Percentiles rank a stretch among this genome's conserved stretches.
These are phyloP conservation scores for Scedosporium minutisporum DNA, from an alignment of 2,329 filamentous ascomycete genomes.

Conservation along the genomic window DNA sequence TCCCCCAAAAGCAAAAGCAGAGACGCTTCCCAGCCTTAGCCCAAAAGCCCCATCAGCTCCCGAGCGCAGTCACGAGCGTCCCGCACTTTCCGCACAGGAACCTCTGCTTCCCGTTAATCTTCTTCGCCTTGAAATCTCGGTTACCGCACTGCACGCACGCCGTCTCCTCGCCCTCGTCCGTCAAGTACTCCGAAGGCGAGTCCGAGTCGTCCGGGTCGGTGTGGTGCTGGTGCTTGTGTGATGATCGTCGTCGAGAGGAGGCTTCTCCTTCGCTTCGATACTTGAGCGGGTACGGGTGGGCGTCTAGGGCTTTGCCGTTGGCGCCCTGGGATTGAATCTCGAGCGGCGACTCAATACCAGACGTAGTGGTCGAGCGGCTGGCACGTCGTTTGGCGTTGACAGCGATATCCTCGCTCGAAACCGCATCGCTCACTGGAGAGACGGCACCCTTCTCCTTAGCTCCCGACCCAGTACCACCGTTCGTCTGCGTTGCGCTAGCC, in stretches of 20 bases:
- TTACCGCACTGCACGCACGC: slow-evolving; percentile 50
- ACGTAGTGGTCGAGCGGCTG: background rate
- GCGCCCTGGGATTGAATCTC: background rate
- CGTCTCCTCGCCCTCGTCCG: slow-evolving; percentile 27
- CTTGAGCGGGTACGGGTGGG: background rate
- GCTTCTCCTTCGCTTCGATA: background rate
- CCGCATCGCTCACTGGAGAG: background rate
- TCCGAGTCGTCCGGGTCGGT: background rate
- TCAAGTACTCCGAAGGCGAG: slow-evolving; percentile 11
- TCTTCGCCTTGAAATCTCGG: slow-evolving; percentile 52
- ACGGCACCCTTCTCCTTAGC: background rate
- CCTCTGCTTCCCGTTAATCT: slow-evolving; percentile 40
- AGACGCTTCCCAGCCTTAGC: background rate
- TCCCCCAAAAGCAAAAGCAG: background rate
- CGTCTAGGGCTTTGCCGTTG: background rate
- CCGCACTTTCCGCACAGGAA: slow-evolving; percentile 54
- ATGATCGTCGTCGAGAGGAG: background rate
- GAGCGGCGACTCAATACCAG: background rate
- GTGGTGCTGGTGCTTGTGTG: background rate
- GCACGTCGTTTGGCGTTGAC: background rate
- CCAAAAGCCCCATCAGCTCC: background rate
- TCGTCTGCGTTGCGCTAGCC: slow-evolving; percentile 22
- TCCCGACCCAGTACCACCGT: slow-evolving; percentile 15
- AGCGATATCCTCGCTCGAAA: background rate
- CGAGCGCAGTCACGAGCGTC: slow-evolving; percentile 11